These are phyloP conservation scores for Cladosporium sp. DNA, from an alignment of 2,329 filamentous ascomycete genomes.

Conservation along the genomic window DNA sequence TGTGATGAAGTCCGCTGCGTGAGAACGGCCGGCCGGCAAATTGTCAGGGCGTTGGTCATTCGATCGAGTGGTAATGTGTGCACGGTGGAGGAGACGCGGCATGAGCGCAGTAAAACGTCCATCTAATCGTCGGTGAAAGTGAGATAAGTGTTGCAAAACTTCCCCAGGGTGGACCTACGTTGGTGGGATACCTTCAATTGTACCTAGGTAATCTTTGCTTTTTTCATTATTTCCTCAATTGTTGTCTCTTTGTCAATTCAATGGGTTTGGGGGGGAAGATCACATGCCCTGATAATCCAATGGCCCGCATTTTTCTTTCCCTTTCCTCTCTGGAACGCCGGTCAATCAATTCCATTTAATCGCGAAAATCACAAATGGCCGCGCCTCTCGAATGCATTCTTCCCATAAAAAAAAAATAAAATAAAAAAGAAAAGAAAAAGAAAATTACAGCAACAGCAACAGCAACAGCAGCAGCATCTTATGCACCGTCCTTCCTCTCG, in stretches of 20 bases:
- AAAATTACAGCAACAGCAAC: no score
- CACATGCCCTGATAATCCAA: constrained; percentile 5
- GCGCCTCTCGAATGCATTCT: background rate
- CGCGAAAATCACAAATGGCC: background rate
- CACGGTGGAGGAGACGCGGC: no score
- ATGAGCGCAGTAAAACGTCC: no score
- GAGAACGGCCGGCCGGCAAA: no score
- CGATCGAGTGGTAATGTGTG: no score
- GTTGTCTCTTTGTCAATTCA: background rate
- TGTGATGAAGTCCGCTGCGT: no score
- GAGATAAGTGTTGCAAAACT: background rate
- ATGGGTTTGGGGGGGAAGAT: background rate
- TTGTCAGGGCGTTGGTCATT: no score
- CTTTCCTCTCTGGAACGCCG: background rate
- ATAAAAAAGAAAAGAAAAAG: no score
- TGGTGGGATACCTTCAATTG: background rate
- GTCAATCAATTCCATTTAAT: background rate
- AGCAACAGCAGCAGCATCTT: background rate
- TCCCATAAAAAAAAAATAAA: no score
- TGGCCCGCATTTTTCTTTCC: background rate
- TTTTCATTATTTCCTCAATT: background rate
- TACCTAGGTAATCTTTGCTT: background rate
- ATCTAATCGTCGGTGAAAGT: no score
- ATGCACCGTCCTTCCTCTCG: constrained; percentile 27
- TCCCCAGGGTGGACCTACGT: background rate